A percentile compares a stretch with the other conserved stretches of the same genome.
Conservation (phyloP, 306 rosid genomes). For the Cucurbita pepo region DNA sequence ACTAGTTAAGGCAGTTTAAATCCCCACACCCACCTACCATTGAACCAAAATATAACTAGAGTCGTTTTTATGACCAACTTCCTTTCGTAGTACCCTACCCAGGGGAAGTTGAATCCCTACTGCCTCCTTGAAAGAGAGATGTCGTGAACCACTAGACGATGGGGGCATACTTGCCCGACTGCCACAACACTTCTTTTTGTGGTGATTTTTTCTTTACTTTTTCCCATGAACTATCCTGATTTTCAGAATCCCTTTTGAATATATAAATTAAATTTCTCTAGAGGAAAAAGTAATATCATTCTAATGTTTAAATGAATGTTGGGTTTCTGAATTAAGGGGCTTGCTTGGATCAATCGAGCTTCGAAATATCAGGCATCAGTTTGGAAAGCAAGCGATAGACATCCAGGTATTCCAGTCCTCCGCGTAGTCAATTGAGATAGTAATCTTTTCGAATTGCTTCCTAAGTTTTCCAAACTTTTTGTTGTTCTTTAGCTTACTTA, state of each 20-base stretch:
- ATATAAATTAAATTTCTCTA: not conserved
- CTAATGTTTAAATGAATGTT: not conserved
- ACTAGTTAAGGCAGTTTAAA: not conserved
- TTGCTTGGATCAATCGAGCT: slow-evolving; percentile 55
- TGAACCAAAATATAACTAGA: not conserved
- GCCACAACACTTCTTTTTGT: not conserved
- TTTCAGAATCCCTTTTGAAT: not conserved
- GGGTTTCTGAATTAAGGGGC: slow-evolving; percentile 27
- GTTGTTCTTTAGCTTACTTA: slow-evolving; percentile 37
- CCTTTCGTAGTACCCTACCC: too few relatives aligned
- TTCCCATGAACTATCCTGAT: not conserved
- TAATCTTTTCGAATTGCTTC: not conserved
- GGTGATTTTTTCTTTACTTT: not conserved
- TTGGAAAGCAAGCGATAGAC: slow-evolving; percentile 43
- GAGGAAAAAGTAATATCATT: not conserved
- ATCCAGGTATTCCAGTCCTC: slow-evolving; percentile 33
- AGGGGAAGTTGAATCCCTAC: too few relatives aligned
- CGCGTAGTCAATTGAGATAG: not conserved
- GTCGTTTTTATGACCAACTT: not conserved
- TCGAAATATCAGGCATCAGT: slow-evolving; percentile 30
- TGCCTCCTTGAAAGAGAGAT: too few relatives aligned
- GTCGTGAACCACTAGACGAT: too few relatives aligned
- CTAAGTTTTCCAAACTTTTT: not conserved
- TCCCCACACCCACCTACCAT: not conserved
- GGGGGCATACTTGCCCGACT: too few relatives aligned